Base-by-base conservation (phyloP, 2,329 filamentous ascomycete species). In the Pyrenophora seminiperda region DNA sequence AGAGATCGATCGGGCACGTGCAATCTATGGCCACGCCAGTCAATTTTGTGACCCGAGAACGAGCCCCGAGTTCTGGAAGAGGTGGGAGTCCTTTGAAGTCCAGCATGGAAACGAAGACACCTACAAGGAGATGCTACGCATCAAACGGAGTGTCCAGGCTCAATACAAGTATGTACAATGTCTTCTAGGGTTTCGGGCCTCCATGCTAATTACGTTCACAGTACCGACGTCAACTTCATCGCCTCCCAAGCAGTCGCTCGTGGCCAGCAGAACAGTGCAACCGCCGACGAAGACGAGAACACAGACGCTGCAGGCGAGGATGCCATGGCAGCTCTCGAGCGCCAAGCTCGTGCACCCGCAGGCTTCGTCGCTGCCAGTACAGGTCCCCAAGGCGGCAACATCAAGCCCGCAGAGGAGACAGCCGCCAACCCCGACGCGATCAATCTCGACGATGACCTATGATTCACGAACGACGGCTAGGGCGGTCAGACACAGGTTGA, bases 21-120 rank as follows among this genome's bases (percentile, higher is more conserved):
- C 93, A 6, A 97, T 99, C 61, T 99, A 96, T 68, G 93, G 92
- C 1, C 94, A 99, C 70, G 94, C 90, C 10, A 96, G 90, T 34
- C 94, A 99, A 72, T 99, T 97, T 75, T 96, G 91, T 76, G 95
- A 99, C 73, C 94, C 94, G 7, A 83, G 95, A 45, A 96, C 91
- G 11, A 91, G 90, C 61, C 87, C 89, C 6, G 85, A 83, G 13
- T 99, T 97, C 76, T 99, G 95, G 95, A 82, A 86, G 63, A 95
- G 93, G 72, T 99, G 94, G 94, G 94, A 99, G 74, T 82, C 86
- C 46, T 99, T 99, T 73, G 95, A 99, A 75, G 91, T 97, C 17
- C 89, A 95, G 72, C 94, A 99, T 69, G 94, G 94, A 59, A 99
- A 99, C 75, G 95, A 99, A 73, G 94, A 99, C 73, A 99, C 95